A percentile compares a stretch with the other conserved stretches of the same genome.
Conservation (phyloP, 352 stramenopile species). For the Globisporangium spinosum region DNA sequence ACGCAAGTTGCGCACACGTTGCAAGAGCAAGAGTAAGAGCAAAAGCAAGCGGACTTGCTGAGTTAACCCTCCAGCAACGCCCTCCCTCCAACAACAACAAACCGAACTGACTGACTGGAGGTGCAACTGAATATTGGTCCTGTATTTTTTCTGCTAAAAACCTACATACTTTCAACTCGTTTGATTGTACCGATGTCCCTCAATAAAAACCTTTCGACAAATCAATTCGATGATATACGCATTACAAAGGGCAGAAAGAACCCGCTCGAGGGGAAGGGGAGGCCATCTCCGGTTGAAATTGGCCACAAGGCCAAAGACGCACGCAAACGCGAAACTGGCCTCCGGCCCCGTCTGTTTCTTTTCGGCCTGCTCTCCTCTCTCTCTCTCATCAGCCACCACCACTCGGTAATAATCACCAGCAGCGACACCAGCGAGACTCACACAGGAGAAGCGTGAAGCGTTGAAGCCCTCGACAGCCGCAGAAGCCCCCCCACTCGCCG, state of each 20-base stretch:
- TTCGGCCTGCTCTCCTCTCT: neutral
- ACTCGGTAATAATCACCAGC: neutral
- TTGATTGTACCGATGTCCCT: no score
- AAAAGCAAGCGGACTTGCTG: neutral
- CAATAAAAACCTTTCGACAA: neutral
- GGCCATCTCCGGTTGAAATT: neutral
- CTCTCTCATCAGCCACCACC: neutral
- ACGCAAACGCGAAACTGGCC: slow-evolving; percentile 1
- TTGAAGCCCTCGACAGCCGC: neutral
- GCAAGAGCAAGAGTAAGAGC: neutral
- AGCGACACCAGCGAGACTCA: neutral
- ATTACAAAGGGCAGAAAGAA: neutral
- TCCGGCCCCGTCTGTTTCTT: neutral
- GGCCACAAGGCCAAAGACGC: neutral
- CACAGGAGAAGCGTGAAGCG: neutral
- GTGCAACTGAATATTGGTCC: neutral
- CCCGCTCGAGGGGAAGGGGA: slow-evolving; percentile 2
- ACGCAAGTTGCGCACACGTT: neutral
- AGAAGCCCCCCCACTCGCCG: neutral
- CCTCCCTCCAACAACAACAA: neutral
- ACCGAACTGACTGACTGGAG: neutral
- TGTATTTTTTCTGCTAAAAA: neutral
- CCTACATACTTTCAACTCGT: neutral
- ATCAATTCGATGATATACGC: neutral
- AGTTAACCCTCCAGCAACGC: neutral